Evolutionary conservation across 805 yeast species (phyloP), one percentile per base, ranked within the genome.

Genomic region (Lachancea fermentati): DNA sequence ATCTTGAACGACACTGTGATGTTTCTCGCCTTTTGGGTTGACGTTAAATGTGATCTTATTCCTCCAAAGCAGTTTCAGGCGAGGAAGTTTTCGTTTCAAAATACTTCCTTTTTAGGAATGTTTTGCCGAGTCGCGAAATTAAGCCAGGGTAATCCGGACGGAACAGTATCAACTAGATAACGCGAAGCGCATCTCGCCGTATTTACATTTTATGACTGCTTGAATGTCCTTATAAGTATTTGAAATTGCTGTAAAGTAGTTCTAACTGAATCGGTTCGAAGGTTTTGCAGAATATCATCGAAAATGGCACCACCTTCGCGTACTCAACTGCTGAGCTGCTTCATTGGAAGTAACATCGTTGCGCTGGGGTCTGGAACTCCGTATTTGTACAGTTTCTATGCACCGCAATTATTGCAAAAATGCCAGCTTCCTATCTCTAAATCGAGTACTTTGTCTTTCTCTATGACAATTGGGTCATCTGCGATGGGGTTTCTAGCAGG

Each of bases 281-380:
- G 11, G 11, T 22, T 22, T 22, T 22, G 26, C 9, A 22, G 26
- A 22, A 17, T 9, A 8, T 28, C 19, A 15, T 12, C 11, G 13
- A 28, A 17, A 5, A 29, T 36, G 41, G 26, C 38, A 31, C 39
- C 45, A 19, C 51, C 52, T 22, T 37, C 48, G 34, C 42, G 44
- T 8, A 34, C 63, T 11, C 47, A 44, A 22, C 42, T 52, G 42
- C 39, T 40, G 7, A 41, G 32, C 32, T 49, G 52, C 22, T 57
- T 62, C 34, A 36, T 61, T 8, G 66, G 65, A 2, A 54, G 63
- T 15, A 57, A 57, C 33, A 52, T 80, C 13, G 79, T 79, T 6
- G 73, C 85, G 0, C 51, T 82, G 34, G 87, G 82, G 0, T 72
- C 86, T 3, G 91, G 93, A 2, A 82, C 88, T 2, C 84, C 86